Evolutionary conservation across 768 basidiomycete genomes (phyloP).

Genomic region (Candolleomyces efflorescens): DNA sequence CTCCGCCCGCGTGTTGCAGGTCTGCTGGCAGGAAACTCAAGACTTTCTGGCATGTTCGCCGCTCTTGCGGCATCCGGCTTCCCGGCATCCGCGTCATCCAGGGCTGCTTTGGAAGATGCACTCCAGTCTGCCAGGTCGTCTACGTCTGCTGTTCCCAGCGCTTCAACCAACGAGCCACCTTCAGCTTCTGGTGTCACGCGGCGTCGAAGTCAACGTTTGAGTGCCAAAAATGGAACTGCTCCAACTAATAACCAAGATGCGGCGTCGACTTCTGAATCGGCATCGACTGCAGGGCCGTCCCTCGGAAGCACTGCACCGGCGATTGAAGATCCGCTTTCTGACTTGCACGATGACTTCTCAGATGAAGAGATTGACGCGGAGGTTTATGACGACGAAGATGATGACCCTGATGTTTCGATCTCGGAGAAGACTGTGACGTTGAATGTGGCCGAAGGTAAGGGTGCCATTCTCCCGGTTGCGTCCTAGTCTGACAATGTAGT

Average conservation of each 20-base stretch:
- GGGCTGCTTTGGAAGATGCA: conserved; percentile 28
- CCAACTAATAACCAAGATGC: conserved; percentile 16
- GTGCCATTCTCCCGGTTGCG: neutral
- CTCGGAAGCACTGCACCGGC: conserved; percentile 9
- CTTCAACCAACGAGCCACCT: conserved; percentile 9
- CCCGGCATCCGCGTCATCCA: conserved; percentile 44
- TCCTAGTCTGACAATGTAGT: neutral
- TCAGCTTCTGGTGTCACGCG: conserved; percentile 45
- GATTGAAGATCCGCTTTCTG: conserved; percentile 42
- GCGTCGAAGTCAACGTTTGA: conserved; percentile 77
- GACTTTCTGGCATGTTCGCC: conserved; percentile 88
- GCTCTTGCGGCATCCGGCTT: conserved; percentile 77
- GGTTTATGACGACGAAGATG: conserved; percentile 79
- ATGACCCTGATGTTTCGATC: conserved; percentile 64
- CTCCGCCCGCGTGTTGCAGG: conserved; percentile 87
- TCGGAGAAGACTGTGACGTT: conserved; percentile 85
- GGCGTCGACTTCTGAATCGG: conserved; percentile 2
- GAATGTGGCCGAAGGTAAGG: conserved; percentile 71
- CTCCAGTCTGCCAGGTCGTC: conserved; percentile 28
- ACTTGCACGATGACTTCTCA: conserved; percentile 68
- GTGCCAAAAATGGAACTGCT: conserved; percentile 45
- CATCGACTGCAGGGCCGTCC: conserved; percentile 6
- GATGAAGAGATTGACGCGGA: conserved; percentile 89
- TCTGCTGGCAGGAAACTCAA: conserved; percentile 53
- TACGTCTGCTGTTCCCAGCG: conserved; percentile 17